Evolutionary conservation across 1,284 basidiomycete genomes (phyloP), one percentile per base, ranked within the genome.

Genomic region (Apiotrichum sp.): DNA sequence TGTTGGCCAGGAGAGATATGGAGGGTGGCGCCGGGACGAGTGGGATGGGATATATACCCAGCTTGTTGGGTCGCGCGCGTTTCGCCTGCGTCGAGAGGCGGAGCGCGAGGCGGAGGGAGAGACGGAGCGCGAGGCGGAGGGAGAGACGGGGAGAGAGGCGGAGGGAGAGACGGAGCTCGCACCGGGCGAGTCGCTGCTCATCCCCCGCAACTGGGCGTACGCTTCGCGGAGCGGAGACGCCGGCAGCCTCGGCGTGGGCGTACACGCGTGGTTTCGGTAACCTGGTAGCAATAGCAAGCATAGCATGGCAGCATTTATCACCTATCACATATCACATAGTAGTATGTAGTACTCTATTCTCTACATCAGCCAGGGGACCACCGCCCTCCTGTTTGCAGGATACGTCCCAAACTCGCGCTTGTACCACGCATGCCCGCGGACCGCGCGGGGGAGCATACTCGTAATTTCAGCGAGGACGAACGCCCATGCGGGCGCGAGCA

Each of bases 401-500:
- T 88, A 90, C 1, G 79, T 60, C n/a, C 63, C 79, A 69, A 93
- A 92, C 47, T 81, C 85, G 52, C 77, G 62, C 45, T 80, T 81
- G 73, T 93, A 93, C 91, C 91, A 93, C 60, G 66, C 67, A 67
- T 93, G 90, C 3, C 88, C 89, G 53, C 82, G 83, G 56, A 85
- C 80, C 4, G 91, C 91, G 32, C 90, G 78, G 0, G 89, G 86
- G 5, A 86, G 67, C 91, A 93, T 93, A 36, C 83, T 56, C 31
- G 82, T 75, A 2, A 93, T 62, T 67, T 91, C 87, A 4, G 82
- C 78, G 6, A 86, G 55, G 34, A 90, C 71, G 73, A 95, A 95
- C 41, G 88, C 77, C 80, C 85, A 89, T 1, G 87, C 85, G 0
- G 89, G 86, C 1, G 82, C 77, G 22, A 85, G 62, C 6, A 77